Conservation (phyloP, 768 basidiomycete species). For the Leucocoprinus sp. region DNA sequence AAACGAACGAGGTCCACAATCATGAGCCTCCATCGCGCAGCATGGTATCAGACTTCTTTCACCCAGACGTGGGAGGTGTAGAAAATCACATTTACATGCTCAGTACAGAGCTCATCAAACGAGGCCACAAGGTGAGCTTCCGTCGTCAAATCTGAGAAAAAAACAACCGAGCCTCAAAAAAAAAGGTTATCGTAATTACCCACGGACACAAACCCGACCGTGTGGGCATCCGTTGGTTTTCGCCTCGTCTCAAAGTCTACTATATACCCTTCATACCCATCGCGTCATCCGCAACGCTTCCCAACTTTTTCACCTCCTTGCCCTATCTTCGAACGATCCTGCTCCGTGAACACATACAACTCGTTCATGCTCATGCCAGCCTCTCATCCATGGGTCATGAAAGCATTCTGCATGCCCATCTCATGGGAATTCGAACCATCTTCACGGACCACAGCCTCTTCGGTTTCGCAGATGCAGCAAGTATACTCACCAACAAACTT, state of each 20-base stretch:
- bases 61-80: slow-evolving; percentile 89
- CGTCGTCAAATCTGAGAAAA: neutral
- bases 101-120: slow-evolving; percentile 68
- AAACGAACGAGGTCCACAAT: neutral
- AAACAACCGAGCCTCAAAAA: too few relatives aligned
- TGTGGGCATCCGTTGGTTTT: slow-evolving; percentile 83
- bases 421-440: slow-evolving; percentile 82
- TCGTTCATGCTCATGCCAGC: slow-evolving; percentile 90
- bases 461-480: slow-evolving; percentile 94
- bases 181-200: slow-evolving; percentile 87
- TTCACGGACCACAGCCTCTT: slow-evolving; percentile 98
- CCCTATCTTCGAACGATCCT: slow-evolving; percentile 90
- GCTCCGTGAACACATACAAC: slow-evolving; percentile 73
- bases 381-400: slow-evolving; percentile 90
- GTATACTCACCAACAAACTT: slow-evolving; percentile 95
- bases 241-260: slow-evolving; percentile 87
- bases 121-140: slow-evolving; percentile 70
- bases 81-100: slow-evolving; percentile 96
- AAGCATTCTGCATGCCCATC: slow-evolving; percentile 80
- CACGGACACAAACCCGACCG: slow-evolving; percentile 85
- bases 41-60: slow-evolving; percentile 97
- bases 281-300: slow-evolving; percentile 87
- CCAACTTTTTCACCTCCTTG: slow-evolving; percentile 87
- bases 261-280: slow-evolving; percentile 87
- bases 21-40: too few relatives aligned